These are phyloP conservation scores for Pichia cabralensis DNA, from an alignment of 805 yeast species.

Conservation along the genomic window DNA sequence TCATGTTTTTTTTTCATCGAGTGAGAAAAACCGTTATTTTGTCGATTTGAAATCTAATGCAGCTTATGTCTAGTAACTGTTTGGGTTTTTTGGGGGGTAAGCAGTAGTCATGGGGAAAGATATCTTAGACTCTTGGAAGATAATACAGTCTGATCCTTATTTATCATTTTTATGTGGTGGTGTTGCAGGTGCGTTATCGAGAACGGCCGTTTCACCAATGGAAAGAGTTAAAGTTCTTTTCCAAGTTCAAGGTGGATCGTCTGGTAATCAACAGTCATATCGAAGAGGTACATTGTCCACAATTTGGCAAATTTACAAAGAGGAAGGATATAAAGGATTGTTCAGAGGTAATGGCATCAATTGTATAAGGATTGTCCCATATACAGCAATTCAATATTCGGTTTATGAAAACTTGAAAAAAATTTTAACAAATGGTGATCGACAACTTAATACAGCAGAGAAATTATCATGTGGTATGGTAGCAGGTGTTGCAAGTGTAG, in stretches of 20 bases:
- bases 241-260: constrained; percentile 63
- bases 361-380: constrained; percentile 85
- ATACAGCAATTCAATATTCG: constrained; percentile 88
- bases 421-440: constrained; percentile 22
- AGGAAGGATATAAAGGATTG: constrained; percentile 86
- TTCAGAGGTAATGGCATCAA: constrained; percentile 88
- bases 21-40: too few species aligned
- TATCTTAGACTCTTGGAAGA: background rate
- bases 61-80: too few species aligned
- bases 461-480: constrained; percentile 68
- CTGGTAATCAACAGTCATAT: constrained; percentile 23
- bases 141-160: constrained; percentile 34
- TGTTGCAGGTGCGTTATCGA: constrained; percentile 66
- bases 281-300: constrained; percentile 69
- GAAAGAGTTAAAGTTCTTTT: constrained; percentile 88
- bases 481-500: constrained; percentile 74
- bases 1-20: too few species aligned
- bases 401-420: constrained; percentile 61
- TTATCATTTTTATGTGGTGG: constrained; percentile 69
- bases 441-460: constrained; percentile 40
- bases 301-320: constrained; percentile 66
- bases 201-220: constrained; percentile 91
- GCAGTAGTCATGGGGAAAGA: background rate
- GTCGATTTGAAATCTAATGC: too few species aligned
- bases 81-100: background rate